Evolutionary conservation across 164 flowering plant genomes (phyloP).

Genomic region (Nymphaea thermarum): DNA sequence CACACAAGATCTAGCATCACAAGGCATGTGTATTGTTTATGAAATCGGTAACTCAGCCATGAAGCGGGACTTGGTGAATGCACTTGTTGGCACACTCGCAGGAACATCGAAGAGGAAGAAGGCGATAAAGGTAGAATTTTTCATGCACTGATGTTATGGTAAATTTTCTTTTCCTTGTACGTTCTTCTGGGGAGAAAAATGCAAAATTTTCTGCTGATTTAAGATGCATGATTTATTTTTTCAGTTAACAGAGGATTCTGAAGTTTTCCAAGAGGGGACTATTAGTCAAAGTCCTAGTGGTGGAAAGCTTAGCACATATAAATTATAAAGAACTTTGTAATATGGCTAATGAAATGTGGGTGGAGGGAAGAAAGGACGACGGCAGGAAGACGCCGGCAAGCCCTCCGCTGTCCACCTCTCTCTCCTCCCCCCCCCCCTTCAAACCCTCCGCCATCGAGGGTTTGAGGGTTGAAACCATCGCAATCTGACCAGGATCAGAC

Average conservation of each 20-base stretch:
- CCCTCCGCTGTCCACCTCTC: too few relatives aligned
- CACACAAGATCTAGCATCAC: slow-evolving; percentile 96
- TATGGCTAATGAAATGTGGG: slow-evolving; percentile 97
- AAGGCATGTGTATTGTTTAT: slow-evolving; percentile 97
- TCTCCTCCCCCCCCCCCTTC: too few relatives aligned
- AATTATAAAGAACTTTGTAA: slow-evolving; percentile 96
- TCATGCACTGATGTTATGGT: background rate
- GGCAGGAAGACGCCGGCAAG: too few relatives aligned
- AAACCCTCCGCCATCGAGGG: too few relatives aligned
- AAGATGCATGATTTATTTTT: slow-evolving; percentile 6
- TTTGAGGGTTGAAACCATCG: too few relatives aligned
- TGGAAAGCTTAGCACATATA: slow-evolving; percentile 89
- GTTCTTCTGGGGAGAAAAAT: slow-evolving; percentile 1
- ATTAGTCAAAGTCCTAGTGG: slow-evolving; percentile 85
- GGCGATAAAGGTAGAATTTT: slow-evolving; percentile 65
- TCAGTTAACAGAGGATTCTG: slow-evolving; percentile 87
- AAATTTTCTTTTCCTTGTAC: background rate
- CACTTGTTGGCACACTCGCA: slow-evolving; percentile 82
- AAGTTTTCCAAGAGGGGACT: slow-evolving; percentile 89
- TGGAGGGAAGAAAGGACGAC: too few relatives aligned
- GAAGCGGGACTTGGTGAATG: slow-evolving; percentile 82
- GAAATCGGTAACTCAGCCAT: slow-evolving; percentile 86
- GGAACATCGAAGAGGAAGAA: slow-evolving; percentile 95
- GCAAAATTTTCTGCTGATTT: background rate
- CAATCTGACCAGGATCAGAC: too few relatives aligned